Conservation (phyloP, 2,329 filamentous ascomycete species). For the Cadophora sp. region DNA sequence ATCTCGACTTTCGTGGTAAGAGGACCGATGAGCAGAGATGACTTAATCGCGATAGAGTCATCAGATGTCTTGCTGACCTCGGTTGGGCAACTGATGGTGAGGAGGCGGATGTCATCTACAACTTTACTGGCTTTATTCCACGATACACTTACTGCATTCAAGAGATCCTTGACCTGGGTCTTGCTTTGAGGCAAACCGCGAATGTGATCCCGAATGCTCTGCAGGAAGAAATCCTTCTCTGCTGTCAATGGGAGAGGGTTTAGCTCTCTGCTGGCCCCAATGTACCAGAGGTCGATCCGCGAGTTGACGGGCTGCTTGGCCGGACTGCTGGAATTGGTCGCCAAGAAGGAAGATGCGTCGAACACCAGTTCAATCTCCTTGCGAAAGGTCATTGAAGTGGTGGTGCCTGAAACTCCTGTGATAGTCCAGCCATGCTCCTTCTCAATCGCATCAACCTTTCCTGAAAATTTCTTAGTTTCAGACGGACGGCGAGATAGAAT, state of each 20-base stretch:
- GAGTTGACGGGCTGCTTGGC: slow-evolving; percentile 48
- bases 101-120: slow-evolving; percentile 63
- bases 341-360: slow-evolving; percentile 67
- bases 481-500: slow-evolving; percentile 5
- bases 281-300: slow-evolving; percentile 73
- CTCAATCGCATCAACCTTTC: slow-evolving; percentile 69
- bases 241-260: slow-evolving; percentile 62
- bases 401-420: slow-evolving; percentile 65
- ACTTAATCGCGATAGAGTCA: slow-evolving; percentile 65
- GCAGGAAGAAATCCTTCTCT: slow-evolving; percentile 78
- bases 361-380: slow-evolving; percentile 77
- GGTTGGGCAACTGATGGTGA: slow-evolving; percentile 71
- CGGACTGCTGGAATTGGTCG: slow-evolving; percentile 30
- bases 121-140: slow-evolving; percentile 72
- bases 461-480: slow-evolving; percentile 55
- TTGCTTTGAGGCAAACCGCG: slow-evolving; percentile 64
- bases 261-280: slow-evolving; percentile 63
- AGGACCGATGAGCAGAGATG: slow-evolving; percentile 66
- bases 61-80: slow-evolving; percentile 69
- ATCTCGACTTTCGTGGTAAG: slow-evolving; percentile 74
- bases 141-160: slow-evolving; percentile 62
- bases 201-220: slow-evolving; percentile 72
- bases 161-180: slow-evolving; percentile 62
- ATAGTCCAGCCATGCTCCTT: slow-evolving; percentile 74
- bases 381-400: slow-evolving; percentile 75